These are phyloP conservation scores for Dichotomocladium elegans DNA, from an alignment of 371 early-diverging fungal species.

Conservation along the genomic window DNA sequence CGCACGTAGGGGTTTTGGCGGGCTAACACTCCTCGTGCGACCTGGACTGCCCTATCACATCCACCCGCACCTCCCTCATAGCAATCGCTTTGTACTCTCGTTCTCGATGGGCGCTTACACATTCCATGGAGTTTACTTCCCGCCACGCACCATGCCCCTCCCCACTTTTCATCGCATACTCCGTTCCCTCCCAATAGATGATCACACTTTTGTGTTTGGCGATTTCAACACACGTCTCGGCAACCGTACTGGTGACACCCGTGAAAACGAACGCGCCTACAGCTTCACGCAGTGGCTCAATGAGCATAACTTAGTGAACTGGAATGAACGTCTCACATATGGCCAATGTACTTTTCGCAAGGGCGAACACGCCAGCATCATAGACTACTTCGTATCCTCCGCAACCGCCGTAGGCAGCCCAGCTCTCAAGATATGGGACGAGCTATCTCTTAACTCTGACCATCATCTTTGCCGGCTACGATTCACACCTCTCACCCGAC, in stretches of 20 bases:
- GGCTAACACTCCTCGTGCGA: neutral
- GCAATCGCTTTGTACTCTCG: neutral
- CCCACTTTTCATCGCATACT: neutral
- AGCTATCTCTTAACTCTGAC: neutral
- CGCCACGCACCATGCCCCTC: neutral
- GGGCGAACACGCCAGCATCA: neutral
- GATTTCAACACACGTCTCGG: slow-evolving; percentile 5
- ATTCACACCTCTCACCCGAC: neutral
- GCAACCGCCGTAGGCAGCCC: neutral
- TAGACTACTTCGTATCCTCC: neutral
- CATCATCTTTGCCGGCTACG: neutral
- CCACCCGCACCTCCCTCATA: neutral
- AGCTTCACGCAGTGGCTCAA: neutral
- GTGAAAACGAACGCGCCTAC: neutral
- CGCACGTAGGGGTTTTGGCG: neutral
- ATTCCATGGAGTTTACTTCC: neutral
- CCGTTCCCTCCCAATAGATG: neutral
- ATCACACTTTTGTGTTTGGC: slow-evolving; percentile 1
- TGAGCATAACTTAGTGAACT: neutral
- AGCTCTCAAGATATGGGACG: neutral
- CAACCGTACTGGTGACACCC: neutral
- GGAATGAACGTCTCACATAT: neutral
- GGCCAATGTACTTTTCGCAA: neutral
- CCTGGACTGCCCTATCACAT: neutral
- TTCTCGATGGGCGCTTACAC: neutral